Conservation (phyloP, 352 stramenopile genomes). For the Aphanomyces stellatus region DNA sequence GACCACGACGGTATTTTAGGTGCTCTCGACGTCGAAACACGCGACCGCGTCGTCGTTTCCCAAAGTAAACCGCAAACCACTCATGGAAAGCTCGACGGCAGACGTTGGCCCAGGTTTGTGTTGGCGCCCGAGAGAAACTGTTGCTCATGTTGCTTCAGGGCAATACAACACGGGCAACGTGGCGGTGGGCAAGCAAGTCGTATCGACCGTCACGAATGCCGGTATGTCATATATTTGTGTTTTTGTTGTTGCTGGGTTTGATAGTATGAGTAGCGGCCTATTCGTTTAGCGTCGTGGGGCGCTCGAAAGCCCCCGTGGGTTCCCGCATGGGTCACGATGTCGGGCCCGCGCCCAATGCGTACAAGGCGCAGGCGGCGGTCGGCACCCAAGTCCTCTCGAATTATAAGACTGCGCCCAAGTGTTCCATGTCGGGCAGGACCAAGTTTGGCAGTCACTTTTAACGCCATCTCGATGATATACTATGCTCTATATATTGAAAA, state of each 20-base stretch:
- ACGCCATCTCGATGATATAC: not conserved
- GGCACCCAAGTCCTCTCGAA: slow-evolving; percentile 56
- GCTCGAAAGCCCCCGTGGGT: slow-evolving; percentile 30
- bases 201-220: slow-evolving; percentile 41
- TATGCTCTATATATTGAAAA: not conserved
- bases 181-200: slow-evolving; percentile 49
- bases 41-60: slow-evolving; percentile 50
- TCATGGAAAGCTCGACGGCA: slow-evolving; percentile 32
- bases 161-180: slow-evolving; percentile 65
- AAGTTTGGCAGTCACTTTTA: slow-evolving; percentile 74
- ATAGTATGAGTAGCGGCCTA: no score
- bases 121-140: not conserved
- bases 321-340: slow-evolving; percentile 21
- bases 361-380: slow-evolving; percentile 50
- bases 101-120: slow-evolving; percentile 43
- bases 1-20: not conserved
- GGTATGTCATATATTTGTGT: not conserved
- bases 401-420: slow-evolving; percentile 52
- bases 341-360: slow-evolving; percentile 37
- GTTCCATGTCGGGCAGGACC: slow-evolving; percentile 67
- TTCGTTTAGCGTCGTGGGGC: slow-evolving; percentile 56
- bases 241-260: no score
- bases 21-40: slow-evolving; percentile 63
- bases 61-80: slow-evolving; percentile 59
- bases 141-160: slow-evolving; percentile 12